Percentiles rank a stretch among this genome's conserved stretches.
These are phyloP conservation scores for Tricharina praecox DNA, from an alignment of 495 filamentous ascomycete species.

Conservation along the genomic window DNA sequence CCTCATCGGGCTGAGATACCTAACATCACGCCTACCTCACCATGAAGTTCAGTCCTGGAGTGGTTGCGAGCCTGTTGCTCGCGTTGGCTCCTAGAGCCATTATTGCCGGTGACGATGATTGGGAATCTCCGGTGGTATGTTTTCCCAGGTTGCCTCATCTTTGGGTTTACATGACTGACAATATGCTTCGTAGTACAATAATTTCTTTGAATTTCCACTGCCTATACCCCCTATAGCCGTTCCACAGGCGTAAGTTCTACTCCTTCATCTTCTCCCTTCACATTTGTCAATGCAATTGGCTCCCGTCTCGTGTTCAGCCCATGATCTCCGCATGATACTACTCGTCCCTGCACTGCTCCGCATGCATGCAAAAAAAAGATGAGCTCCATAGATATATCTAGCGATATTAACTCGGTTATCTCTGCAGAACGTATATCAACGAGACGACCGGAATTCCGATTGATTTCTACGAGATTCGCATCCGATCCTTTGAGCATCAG, in stretches of 20 bases:
- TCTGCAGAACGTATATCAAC: slow-evolving; percentile 12
- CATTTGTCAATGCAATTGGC: no score
- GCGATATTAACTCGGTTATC: not conserved
- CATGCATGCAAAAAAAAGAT: no score
- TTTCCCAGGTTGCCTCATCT: not conserved
- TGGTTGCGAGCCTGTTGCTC: no score
- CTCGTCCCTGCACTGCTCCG: not conserved
- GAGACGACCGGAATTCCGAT: slow-evolving; percentile 15
- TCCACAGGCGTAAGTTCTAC: slow-evolving; percentile 28
- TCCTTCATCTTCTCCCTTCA: no score
- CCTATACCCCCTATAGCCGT: slow-evolving; percentile 33
- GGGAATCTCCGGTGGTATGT: slow-evolving; percentile 12
- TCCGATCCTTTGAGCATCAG: slow-evolving; percentile 32
- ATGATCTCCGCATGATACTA: not conserved
- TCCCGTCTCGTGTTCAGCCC: no score
- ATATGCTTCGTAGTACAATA: slow-evolving; percentile 29
- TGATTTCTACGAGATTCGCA: slow-evolving; percentile 35
- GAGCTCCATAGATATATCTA: no score
- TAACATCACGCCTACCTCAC: no score
- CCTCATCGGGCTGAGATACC: no score
- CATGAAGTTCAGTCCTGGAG: no score
- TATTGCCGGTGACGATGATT: slow-evolving; percentile 10
- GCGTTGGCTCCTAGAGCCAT: no score
- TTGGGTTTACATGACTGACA: not conserved
- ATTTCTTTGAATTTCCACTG: slow-evolving; percentile 32